Base-by-base conservation (phyloP, 257 asterid species). In the Petunia secreta region DNA sequence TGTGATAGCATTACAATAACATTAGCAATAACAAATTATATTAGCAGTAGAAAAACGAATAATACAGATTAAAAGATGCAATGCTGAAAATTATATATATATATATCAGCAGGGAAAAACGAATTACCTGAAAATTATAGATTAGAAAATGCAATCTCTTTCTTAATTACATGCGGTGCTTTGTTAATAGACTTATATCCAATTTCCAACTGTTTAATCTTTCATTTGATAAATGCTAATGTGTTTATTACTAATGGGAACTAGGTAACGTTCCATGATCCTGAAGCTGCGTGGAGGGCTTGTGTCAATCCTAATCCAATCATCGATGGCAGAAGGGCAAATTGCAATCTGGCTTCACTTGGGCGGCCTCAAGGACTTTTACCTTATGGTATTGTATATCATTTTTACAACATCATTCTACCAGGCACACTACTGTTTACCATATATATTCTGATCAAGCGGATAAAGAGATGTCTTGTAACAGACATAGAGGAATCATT, bases 291-390 rank as follows among this genome's bases (percentile, higher is more conserved):
- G 15, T 80, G 69, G 76, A 78, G 82, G 64, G 90, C 90, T 59
- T 87, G 90, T 64, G 75, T 73, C 25, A 81, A 87, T 80, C 84
- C 86, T 44, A 84, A 82, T 81, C 90, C 90, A 16, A 79, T 82
- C 13, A 84, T 87, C 67, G 90, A 84, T 80, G 88, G 88, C 37
- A 80, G 90, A 77, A 80, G 83, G 77, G 85, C 88, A 37, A 87
- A 87, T 65, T 87, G 89, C 48, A 86, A 86, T 82, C 53, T 86
- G 79, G 87, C 87, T 75, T 84, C 87, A 55, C 60, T 82, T 36
- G 86, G 87, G 25, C 81, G 89, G 16, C 87, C 84, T 52, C 79
- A 77, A 11, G 83, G 59, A 39, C 34, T 86, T 16, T 81, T 84
- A 34, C 82, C 69, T 64, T 85, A 75, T 75, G 80, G 80, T 75